Evolutionary conservation across 176 grass and related monocot species (phyloP).

Genomic region (Typha latifolia): DNA sequence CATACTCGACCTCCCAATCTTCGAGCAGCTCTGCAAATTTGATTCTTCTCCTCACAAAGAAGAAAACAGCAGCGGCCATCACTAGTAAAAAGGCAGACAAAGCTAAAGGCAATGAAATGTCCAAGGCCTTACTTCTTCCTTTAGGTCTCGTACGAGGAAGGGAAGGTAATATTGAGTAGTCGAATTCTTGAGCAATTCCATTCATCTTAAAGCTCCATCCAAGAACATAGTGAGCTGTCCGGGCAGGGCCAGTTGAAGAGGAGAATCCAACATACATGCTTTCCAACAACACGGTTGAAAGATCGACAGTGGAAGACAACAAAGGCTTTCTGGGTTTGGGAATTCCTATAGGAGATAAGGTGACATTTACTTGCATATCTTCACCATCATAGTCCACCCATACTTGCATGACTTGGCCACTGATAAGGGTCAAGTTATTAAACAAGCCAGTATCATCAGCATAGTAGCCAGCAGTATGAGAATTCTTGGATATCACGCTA

Average conservation of each 20-base stretch:
- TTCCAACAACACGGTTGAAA: slow-evolving; percentile 11
- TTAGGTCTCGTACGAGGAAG: slow-evolving; percentile 4
- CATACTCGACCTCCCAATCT: slow-evolving; percentile 32
- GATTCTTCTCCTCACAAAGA: not conserved
- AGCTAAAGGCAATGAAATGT: slow-evolving; percentile 4
- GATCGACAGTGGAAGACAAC: slow-evolving; percentile 14
- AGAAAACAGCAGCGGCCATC: not conserved
- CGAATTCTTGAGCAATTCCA: not conserved
- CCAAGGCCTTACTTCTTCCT: not conserved
- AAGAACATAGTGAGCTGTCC: slow-evolving; percentile 15
- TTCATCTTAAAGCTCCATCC: slow-evolving; percentile 33
- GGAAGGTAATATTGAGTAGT: slow-evolving; percentile 12
- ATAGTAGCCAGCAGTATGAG: slow-evolving; percentile 9
- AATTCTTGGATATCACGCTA: not conserved
- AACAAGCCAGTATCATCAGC: slow-evolving; percentile 8
- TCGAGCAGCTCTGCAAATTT: slow-evolving; percentile 26
- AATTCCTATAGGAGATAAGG: slow-evolving; percentile 17
- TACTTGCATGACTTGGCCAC: not conserved
- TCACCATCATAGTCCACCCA: slow-evolving; percentile 23
- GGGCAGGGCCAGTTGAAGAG: not conserved
- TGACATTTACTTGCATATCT: slow-evolving; percentile 11
- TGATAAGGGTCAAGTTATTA: not conserved
- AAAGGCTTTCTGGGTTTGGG: slow-evolving; percentile 7
- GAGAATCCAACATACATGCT: slow-evolving; percentile 19
- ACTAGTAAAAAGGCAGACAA: not conserved